These are phyloP conservation scores for Achlya hypogyna DNA, from an alignment of 352 stramenopile species.

Conservation along the genomic window DNA sequence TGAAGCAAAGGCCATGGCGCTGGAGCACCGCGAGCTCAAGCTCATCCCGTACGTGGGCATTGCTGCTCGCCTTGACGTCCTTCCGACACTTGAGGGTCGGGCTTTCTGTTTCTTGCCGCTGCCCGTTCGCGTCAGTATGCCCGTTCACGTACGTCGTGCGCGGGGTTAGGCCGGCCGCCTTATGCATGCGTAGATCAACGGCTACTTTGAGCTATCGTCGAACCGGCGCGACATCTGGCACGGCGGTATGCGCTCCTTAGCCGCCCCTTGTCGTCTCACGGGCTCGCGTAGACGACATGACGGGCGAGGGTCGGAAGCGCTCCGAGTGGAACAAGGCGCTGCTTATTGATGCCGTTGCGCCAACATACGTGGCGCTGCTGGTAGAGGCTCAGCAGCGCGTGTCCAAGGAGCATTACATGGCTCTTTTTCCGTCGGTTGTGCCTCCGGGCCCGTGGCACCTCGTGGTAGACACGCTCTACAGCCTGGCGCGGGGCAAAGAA, in stretches of 20 bases:
- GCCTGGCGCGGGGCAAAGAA: background rate
- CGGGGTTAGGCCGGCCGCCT: background rate
- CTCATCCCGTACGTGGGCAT: slow-evolving; percentile 85
- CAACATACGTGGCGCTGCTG: slow-evolving; percentile 62
- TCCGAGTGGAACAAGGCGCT: slow-evolving; percentile 70
- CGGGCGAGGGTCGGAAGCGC: slow-evolving; percentile 61
- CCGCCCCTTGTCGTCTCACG: no score
- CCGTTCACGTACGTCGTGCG: slow-evolving; percentile 52
- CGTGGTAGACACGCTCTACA: slow-evolving; percentile 41
- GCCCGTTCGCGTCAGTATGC: slow-evolving; percentile 76
- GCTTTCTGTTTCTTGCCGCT: slow-evolving; percentile 92
- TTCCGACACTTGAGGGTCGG: slow-evolving; percentile 33
- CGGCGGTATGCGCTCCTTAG: slow-evolving; percentile 23
- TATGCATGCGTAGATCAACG: slow-evolving; percentile 51
- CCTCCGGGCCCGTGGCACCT: slow-evolving; percentile 42
- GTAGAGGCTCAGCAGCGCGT: slow-evolving; percentile 37
- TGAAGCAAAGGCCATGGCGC: slow-evolving; percentile 65
- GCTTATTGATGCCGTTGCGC: slow-evolving; percentile 59
- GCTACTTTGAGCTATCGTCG: slow-evolving; percentile 90
- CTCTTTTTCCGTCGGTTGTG: slow-evolving; percentile 43
- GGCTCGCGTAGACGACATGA: slow-evolving; percentile 54
- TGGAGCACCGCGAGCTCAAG: slow-evolving; percentile 65
- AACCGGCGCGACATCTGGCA: slow-evolving; percentile 81
- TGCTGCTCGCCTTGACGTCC: slow-evolving; percentile 52
- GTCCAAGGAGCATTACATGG: slow-evolving; percentile 33